Evolutionary conservation across 2,329 filamentous ascomycete genomes (phyloP), one percentile per base, ranked within the genome.

Genomic region (Trichoderma gracile): DNA sequence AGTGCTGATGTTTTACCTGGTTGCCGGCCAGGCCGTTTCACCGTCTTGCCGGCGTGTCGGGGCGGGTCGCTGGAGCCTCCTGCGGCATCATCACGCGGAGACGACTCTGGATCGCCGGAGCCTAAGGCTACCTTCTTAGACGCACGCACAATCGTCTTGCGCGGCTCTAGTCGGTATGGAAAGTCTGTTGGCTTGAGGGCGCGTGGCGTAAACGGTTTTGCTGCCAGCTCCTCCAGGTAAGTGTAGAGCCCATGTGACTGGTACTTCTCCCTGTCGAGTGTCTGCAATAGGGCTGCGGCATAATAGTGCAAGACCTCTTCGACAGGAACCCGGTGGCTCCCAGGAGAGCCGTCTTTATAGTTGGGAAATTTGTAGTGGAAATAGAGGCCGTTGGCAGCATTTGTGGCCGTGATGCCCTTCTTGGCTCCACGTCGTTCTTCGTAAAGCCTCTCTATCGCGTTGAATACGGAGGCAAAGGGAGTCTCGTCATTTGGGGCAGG

Each of bases 1-100:
- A 85, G 73, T 21, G 73, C 75, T 5, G 81, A 80, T 47, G 77
- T 78, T 65, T 81, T 82, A 27, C 80, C 80, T 15, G 77, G 74
- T 14, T 71, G 73, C 12, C 78, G 79, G 17, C 73, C 74, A 50
- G 76, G 74, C 21, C 71, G 69, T 60, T 69, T 65, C 61, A 62
- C 38, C 33, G 56, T 58, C 69, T 77, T 78, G 21, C 76, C 76
- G 33, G 69, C 68, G 2, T 69, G 69, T 2, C 67, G 68, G 5
- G 72, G 71, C 12, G 68, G 69, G 2, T 67, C 69, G n/a, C 69
- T 69, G 17, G 67, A 67, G n/a, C 68, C 69, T n/a, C 67, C 67
- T 23, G 74, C 62, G 47, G 63, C 15, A 21, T 68, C 67, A 14
- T 69, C 67, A 23, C 67, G 66, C 8, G 52, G 42, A 42, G 63